phyloP scores from a whole-genome alignment of 495 filamentous ascomycete genomes.

The Evansstolkia leycettana region DNA sequence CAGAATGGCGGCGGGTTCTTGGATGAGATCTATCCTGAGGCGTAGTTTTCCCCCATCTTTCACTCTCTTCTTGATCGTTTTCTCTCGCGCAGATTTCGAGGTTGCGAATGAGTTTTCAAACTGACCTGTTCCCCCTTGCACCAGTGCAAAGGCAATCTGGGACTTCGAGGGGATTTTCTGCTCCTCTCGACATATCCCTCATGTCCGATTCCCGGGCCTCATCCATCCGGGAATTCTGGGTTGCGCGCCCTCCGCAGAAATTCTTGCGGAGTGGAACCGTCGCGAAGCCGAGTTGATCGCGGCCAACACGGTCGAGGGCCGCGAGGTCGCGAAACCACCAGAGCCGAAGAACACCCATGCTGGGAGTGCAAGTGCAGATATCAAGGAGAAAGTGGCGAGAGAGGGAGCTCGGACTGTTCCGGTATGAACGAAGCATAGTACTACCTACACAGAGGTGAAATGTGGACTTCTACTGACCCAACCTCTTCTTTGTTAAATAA shows the following conservation, averaged over 20 bases:
- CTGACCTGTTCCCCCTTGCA: too few species aligned
- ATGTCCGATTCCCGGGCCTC: constrained; percentile 78
- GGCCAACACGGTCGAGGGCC: constrained; percentile 45
- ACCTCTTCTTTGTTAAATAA: too few species aligned
- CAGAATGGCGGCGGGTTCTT: constrained; percentile 86
- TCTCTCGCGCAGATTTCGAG: not conserved
- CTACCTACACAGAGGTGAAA: too few species aligned
- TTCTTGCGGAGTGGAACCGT: constrained; percentile 67
- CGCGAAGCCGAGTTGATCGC: constrained; percentile 70
- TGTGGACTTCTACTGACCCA: too few species aligned
- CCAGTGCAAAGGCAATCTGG: constrained; percentile 92
- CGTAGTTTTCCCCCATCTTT: constrained; percentile 34
- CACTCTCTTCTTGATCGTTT: not conserved
- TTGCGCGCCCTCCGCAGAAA: constrained; percentile 64
- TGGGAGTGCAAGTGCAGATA: constrained; percentile 45
- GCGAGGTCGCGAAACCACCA: constrained; percentile 73
- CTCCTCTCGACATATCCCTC: constrained; percentile 80
- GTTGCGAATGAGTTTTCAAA: not conserved
- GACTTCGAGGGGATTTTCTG: constrained; percentile 95
- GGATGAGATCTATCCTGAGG: constrained; percentile 78
- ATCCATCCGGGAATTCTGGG: constrained; percentile 94
- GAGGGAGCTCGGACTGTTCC: constrained; percentile 88
- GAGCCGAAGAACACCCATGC: constrained; percentile 59
- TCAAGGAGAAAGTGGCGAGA: constrained; percentile 63
- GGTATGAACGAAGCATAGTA: constrained; percentile 23